A percentile compares a stretch with the other conserved stretches of the same genome.
Conservation (phyloP, 805 yeast genomes). For the Wickerhamiella azymoides region DNA sequence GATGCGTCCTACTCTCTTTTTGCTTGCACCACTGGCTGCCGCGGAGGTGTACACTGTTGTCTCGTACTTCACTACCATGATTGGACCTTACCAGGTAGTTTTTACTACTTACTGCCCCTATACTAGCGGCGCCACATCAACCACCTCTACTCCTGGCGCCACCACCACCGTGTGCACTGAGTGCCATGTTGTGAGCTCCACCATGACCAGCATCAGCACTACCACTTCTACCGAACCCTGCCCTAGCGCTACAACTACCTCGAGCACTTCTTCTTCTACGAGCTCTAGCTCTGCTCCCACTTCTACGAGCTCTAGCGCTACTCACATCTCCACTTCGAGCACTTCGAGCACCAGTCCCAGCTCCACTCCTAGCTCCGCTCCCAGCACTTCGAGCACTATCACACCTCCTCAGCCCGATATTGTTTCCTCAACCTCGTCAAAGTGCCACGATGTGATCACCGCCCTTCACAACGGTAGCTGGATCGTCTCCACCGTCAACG, state of each 20-base stretch:
- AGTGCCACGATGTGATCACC: too few relatives aligned
- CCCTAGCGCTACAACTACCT: neutral
- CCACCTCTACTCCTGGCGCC: neutral
- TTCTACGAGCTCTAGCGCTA: conserved; percentile 1
- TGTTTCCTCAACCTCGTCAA: too few relatives aligned
- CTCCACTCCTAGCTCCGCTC: neutral
- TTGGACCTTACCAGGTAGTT: conserved; percentile 6
- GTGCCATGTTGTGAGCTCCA: neutral
- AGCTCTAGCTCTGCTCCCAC: neutral
- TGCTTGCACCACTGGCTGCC: neutral
- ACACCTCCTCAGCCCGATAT: neutral
- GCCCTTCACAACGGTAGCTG: too few relatives aligned
- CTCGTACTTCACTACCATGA: conserved; percentile 1
- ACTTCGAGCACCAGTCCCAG: neutral
- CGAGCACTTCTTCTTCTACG: neutral
- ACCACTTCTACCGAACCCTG: neutral
- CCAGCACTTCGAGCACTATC: neutral
- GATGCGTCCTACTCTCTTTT: neutral
- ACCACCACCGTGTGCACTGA: neutral
- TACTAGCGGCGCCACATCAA: neutral
- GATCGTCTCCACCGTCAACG: too few relatives aligned
- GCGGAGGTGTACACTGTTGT: conserved; percentile 4
- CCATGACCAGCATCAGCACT: neutral
- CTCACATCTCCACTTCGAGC: neutral
- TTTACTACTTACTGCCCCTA: conserved; percentile 6